Evolutionary conservation across 768 basidiomycete genomes (phyloP).

Genomic region (Russula ochroleuca): DNA sequence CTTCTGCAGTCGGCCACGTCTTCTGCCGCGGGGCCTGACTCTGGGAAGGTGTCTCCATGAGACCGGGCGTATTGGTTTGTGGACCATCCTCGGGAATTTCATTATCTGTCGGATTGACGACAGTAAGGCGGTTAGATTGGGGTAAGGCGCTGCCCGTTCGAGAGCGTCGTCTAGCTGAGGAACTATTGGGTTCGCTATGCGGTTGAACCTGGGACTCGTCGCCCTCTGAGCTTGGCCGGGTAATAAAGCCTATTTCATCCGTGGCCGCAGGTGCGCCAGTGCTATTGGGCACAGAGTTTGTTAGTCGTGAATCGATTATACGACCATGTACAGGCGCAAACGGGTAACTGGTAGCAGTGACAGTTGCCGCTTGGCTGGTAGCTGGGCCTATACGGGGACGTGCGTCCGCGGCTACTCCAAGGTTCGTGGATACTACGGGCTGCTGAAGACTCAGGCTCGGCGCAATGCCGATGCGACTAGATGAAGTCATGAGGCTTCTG

Average conservation of each 20-base stretch:
- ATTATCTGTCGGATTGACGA: slow-evolving; percentile 41
- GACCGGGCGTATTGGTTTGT: slow-evolving; percentile 25
- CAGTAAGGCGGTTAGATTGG: slow-evolving; percentile 37
- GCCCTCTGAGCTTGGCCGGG: slow-evolving; percentile 22
- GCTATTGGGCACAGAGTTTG: slow-evolving; percentile 8
- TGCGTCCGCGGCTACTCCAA: slow-evolving; percentile 8
- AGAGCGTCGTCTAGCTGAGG: slow-evolving; percentile 31
- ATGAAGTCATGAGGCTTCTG: not conserved
- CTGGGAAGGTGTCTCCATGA: not conserved
- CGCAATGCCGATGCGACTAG: slow-evolving; percentile 48
- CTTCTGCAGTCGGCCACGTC: slow-evolving; percentile 38
- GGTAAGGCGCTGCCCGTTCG: slow-evolving; percentile 33
- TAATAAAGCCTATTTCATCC: slow-evolving; percentile 24
- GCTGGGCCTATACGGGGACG: slow-evolving; percentile 11
- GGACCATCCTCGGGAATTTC: slow-evolving; percentile 45
- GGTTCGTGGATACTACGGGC: slow-evolving; percentile 13
- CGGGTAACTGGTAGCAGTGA: slow-evolving; percentile 6
- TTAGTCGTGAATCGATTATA: slow-evolving; percentile 16
- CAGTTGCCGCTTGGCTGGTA: slow-evolving; percentile 8
- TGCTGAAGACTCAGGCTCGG: slow-evolving; percentile 38
- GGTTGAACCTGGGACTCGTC: slow-evolving; percentile 15
- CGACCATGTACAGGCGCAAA: slow-evolving; percentile 6
- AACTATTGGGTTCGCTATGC: slow-evolving; percentile 15
- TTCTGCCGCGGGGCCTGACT: not conserved
- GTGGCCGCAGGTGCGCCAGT: not conserved